These are phyloP conservation scores for Biscutella laevigata DNA, from an alignment of 441 rosid species.

Conservation along the genomic window DNA sequence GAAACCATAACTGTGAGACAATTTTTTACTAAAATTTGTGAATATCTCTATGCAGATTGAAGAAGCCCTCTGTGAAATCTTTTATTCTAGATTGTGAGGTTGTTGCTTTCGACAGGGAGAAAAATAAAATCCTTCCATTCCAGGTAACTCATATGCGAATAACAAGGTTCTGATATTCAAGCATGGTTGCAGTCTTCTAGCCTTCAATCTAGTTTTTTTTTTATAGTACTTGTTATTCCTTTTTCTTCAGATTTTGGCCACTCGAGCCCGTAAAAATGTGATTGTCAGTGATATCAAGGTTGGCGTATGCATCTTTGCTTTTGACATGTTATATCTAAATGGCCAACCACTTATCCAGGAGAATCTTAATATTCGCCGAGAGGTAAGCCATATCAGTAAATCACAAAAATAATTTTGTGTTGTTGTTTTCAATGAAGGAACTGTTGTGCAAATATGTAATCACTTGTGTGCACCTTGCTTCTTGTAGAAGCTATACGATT, in stretches of 20 bases:
- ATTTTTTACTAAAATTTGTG: conserved; percentile 14
- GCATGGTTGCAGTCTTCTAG: conserved; percentile 8
- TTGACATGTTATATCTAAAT: conserved; percentile 74
- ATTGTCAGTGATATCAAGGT: conserved; percentile 70
- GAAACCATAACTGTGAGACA: conserved; percentile 1
- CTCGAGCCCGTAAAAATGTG: conserved; percentile 82
- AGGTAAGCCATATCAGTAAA: conserved; percentile 37
- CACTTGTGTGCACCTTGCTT: conserved; percentile 7
- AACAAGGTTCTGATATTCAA: conserved; percentile 10
- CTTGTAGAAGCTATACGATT: conserved; percentile 57
- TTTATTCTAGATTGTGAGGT: conserved; percentile 87
- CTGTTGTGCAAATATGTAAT: conserved; percentile 8
- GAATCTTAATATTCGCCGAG: conserved; percentile 61
- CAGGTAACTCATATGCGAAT: conserved; percentile 45
- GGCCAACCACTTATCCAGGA: conserved; percentile 72
- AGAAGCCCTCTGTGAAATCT: conserved; percentile 57
- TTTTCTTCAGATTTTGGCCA: conserved; percentile 51
- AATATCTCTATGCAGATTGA: conserved; percentile 46
- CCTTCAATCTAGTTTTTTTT: too few relatives aligned
- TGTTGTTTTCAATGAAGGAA: neutral
- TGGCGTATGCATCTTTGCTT: conserved; percentile 82
- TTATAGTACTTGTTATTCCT: neutral
- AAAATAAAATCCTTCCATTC: conserved; percentile 71
- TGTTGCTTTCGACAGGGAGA: conserved; percentile 75
- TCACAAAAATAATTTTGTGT: neutral